Base-by-base conservation (phyloP, 495 filamentous ascomycete species). In the Eremomyces bilateralis region DNA sequence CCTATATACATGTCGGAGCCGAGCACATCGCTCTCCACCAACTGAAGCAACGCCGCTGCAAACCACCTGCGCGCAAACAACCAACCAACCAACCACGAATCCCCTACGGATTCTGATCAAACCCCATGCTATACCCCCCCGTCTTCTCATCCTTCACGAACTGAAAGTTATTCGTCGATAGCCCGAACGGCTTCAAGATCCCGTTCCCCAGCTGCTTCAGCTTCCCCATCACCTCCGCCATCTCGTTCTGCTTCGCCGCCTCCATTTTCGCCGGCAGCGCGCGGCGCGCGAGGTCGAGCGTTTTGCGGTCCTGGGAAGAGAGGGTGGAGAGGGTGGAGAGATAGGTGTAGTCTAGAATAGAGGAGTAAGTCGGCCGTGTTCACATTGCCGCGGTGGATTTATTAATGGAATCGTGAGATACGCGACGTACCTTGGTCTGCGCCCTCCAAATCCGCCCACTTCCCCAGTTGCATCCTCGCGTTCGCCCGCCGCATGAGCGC, bases 221-320 rank as follows among this genome's bases (percentile, higher is more conserved):
- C 57, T 94, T 94, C 17, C 73, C 78, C 79, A 93, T 83, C 79
- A 94, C 92, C 53, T 97, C 85, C 4, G 62, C 70, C 64, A 83
- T 81, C 54, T 97, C 88, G 46, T 63, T 73, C 45, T 88, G 73
- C 53, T 75, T 73, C 2, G 83, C 83, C 21, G 64, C 62, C 29
- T 81, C 76, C 27, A 81, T 69, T 41, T 61, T 63, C 16, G 59
- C 55, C 2, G 77, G 75, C 10, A 94, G 60, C 19, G 54, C 56
- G 24, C 57, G 54, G 20, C 91, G 56, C 25, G 76, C 75, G 29
- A 58, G 52, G 38, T 71, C 60, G 1, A 90, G 72, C 28, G 75
- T 63, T 36, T 64, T 66, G 46, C 48, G 60, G 44, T 94, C 85
- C 27, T 65, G 59, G 1, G 61, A 30, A 0, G 68, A 57, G 0